A percentile compares a stretch with the other conserved stretches of the same genome.
Conservation (phyloP, 257 asterid genomes). For the Solanum tacnaense region DNA sequence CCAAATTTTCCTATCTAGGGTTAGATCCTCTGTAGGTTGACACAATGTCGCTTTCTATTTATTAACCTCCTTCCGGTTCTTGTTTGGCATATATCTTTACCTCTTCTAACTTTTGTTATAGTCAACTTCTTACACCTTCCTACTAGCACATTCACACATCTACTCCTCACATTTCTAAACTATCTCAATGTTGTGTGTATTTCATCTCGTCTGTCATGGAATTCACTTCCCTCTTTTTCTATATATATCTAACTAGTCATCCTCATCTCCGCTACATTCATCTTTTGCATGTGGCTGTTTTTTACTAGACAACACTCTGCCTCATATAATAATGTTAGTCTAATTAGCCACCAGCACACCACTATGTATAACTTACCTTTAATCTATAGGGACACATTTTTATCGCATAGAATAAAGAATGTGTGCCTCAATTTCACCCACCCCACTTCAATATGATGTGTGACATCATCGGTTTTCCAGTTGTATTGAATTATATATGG, state of each 20-base stretch:
- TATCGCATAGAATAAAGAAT: too few relatives aligned
- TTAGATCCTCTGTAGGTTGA: fast-evolving
- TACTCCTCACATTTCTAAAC: too few relatives aligned
- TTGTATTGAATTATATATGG: not conserved
- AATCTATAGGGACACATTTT: not conserved
- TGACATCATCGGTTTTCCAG: not conserved
- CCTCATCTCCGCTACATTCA: not conserved
- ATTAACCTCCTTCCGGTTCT: not conserved
- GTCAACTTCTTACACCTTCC: not conserved
- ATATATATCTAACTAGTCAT: too few relatives aligned
- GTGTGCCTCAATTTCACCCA: not conserved
- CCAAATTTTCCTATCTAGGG: too few relatives aligned
- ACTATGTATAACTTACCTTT: not conserved
- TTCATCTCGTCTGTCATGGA: not conserved
- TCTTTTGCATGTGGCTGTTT: too few relatives aligned
- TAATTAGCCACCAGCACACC: not conserved
- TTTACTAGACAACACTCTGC: not conserved
- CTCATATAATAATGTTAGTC: not conserved
- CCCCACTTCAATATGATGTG: not conserved
- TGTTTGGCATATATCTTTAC: not conserved
- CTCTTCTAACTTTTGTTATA: too few relatives aligned
- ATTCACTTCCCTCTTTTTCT: not conserved
- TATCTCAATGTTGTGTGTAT: too few relatives aligned
- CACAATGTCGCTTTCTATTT: fast-evolving
- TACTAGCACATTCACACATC: not conserved